phyloP scores from a whole-genome alignment of 2,329 filamentous ascomycete species.

The Aspergillus viridinutans region DNA sequence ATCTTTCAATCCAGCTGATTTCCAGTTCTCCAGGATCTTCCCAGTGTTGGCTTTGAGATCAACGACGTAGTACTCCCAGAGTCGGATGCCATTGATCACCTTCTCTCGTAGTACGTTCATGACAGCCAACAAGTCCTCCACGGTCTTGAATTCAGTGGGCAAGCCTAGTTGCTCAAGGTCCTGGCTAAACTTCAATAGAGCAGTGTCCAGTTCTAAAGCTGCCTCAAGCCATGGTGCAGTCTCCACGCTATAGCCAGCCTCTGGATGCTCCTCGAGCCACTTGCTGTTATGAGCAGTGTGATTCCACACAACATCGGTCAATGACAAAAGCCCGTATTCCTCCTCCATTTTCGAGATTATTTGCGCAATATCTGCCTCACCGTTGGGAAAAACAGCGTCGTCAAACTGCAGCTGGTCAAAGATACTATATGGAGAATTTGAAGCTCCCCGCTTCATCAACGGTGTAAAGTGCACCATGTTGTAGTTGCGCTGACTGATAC shows the following conservation, averaged over 20 bases:
- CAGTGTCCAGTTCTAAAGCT: conserved; percentile 71
- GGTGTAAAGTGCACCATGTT: conserved; percentile 99
- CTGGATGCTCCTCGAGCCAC: conserved; percentile 91
- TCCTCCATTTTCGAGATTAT: conserved; percentile 78
- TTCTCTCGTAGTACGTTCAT: conserved; percentile 81
- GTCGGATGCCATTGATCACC: conserved; percentile 69
- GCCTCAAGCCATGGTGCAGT: conserved; percentile 72
- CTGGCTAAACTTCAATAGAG: conserved; percentile 62
- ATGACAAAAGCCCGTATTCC: conserved; percentile 75
- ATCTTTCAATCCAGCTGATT: conserved; percentile 36
- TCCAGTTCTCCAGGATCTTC: conserved; percentile 69
- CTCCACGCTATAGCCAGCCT: conserved; percentile 88
- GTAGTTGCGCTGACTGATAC: conserved; percentile 87
- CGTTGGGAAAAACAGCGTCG: conserved; percentile 71
- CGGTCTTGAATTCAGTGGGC: conserved; percentile 66
- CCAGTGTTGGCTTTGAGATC: conserved; percentile 70
- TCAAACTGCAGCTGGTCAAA: conserved; percentile 91
- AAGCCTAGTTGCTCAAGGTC: conserved; percentile 65
- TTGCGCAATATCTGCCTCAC: conserved; percentile 73
- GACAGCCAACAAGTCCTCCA: conserved; percentile 70
- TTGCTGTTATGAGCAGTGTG: conserved; percentile 94
- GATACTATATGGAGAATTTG: conserved; percentile 96
- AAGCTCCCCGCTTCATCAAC: conserved; percentile 78
- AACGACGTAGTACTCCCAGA: conserved; percentile 93
- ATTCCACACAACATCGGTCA: conserved; percentile 97